A percentile compares a stretch with the other conserved stretches of the same genome.
These are phyloP conservation scores for Saccharomycopsis microspora DNA, from an alignment of 805 yeast genomes.

Conservation along the genomic window DNA sequence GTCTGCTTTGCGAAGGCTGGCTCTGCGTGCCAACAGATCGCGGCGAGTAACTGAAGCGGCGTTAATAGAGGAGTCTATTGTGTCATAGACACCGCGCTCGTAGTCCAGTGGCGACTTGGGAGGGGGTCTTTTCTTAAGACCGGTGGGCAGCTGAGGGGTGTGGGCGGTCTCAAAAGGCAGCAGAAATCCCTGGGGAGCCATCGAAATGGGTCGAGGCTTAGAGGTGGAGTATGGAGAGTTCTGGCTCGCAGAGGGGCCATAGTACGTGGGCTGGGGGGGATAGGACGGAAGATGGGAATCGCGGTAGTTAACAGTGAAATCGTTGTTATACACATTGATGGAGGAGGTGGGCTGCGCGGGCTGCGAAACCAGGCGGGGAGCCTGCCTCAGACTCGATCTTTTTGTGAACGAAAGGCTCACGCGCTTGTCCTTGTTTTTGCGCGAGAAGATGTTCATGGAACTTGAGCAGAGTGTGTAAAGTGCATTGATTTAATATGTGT, in stretches of 20 bases:
- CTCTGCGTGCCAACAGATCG: conserved; percentile 7
- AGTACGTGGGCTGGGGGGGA: no score
- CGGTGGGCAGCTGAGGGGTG: neutral
- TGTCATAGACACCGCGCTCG: conserved; percentile 1
- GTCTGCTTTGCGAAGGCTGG: conserved; percentile 6
- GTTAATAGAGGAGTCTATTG: neutral
- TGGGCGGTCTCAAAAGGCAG: neutral
- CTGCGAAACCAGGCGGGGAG: neutral
- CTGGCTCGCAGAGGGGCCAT: no score
- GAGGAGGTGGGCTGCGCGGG: neutral
- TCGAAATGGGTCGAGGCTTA: no score
- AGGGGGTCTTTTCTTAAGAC: conserved; percentile 9
- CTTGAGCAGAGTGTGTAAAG: neutral
- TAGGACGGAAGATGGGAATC: neutral
- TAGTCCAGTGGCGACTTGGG: conserved; percentile 12
- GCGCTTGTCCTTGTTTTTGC: conserved; percentile 9
- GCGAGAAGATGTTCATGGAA: conserved; percentile 4
- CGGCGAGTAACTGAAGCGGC: neutral
- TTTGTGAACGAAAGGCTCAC: conserved; percentile 4
- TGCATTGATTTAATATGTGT: no score
- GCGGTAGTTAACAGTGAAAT: neutral
- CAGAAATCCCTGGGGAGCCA: neutral
- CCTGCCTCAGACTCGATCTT: neutral
- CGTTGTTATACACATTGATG: neutral
- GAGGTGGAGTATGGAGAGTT: no score